These are phyloP conservation scores for Cyberlindnera suaveolens DNA, from an alignment of 805 yeast species.

Conservation along the genomic window DNA sequence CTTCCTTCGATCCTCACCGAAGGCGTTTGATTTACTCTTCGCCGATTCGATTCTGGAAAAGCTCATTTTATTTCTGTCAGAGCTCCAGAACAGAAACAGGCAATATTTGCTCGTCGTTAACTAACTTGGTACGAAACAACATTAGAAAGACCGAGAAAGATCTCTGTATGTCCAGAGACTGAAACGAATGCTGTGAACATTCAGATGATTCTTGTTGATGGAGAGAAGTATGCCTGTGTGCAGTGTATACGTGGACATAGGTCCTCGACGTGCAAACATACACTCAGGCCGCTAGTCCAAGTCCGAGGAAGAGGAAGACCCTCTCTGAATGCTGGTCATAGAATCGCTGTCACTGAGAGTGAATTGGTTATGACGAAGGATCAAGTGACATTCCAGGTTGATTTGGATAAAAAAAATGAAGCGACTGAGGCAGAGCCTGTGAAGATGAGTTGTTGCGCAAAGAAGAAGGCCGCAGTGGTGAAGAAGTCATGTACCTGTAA, in stretches of 20 bases:
- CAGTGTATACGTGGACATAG: conserved; percentile 83
- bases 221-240: conserved; percentile 65
- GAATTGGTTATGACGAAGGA: conserved; percentile 13
- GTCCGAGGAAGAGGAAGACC: conserved; percentile 80
- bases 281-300: conserved; percentile 62
- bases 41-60: no score
- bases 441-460: conserved; percentile 5
- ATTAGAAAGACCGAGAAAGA: no score
- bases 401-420: background rate
- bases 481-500: background rate
- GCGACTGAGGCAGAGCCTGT: background rate
- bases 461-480: background rate
- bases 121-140: no score
- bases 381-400: conserved; percentile 10
- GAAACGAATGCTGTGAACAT: no score
- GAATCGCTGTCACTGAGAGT: conserved; percentile 24
- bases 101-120: no score
- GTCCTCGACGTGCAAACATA: conserved; percentile 72
- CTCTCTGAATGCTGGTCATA: conserved; percentile 34
- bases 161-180: no score
- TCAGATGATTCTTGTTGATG: conserved; percentile 63
- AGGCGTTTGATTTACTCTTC: no score
- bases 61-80: no score
- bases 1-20: no score
- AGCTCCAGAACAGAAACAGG: no score